These are phyloP conservation scores for Cercospora berteroae DNA, from an alignment of 2,329 filamentous ascomycete genomes.

Conservation along the genomic window DNA sequence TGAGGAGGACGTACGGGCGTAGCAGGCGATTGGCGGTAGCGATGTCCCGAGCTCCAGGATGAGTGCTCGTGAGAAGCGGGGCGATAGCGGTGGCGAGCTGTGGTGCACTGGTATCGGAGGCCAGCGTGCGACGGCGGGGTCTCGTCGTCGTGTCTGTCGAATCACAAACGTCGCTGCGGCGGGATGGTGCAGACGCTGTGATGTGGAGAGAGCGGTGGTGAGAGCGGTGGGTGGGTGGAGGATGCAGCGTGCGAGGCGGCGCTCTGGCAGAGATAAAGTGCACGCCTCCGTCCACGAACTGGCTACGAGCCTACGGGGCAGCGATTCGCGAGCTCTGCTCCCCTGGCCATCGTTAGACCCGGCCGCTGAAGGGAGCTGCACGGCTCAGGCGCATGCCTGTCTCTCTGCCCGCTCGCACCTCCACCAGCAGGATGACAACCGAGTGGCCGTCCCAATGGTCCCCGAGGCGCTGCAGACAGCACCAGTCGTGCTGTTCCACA, in stretches of 20 bases:
- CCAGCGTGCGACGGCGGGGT: conserved; percentile 7
- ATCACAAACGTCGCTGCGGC: conserved; percentile 25
- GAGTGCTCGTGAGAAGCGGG: conserved; percentile 13
- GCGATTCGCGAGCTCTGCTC: conserved; percentile 7
- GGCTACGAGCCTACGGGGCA: conserved; percentile 3
- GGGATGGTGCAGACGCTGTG: background rate
- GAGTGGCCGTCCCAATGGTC: background rate
- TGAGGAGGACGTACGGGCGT: conserved; percentile 3
- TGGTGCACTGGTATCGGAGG: background rate
- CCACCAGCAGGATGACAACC: background rate
- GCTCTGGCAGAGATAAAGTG: background rate
- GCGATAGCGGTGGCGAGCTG: conserved; percentile 19
- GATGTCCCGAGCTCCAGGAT: conserved; percentile 14
- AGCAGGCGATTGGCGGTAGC: conserved; percentile 3
- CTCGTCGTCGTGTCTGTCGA: conserved; percentile 29
- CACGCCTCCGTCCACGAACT: background rate
- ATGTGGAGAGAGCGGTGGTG: conserved; percentile 1
- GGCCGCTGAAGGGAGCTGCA: conserved; percentile 10
- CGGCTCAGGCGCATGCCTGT: conserved; percentile 16
- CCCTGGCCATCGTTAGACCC: conserved; percentile 8
- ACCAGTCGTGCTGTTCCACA: background rate
- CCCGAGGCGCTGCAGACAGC: conserved; percentile 9
- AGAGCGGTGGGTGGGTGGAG: background rate
- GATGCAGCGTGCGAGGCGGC: background rate
- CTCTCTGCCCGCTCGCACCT: conserved; percentile 5